Percentiles rank a stretch among this genome's conserved stretches.
Conservation (phyloP, 2,329 filamentous ascomycete species). For the Xylaria sp. region DNA sequence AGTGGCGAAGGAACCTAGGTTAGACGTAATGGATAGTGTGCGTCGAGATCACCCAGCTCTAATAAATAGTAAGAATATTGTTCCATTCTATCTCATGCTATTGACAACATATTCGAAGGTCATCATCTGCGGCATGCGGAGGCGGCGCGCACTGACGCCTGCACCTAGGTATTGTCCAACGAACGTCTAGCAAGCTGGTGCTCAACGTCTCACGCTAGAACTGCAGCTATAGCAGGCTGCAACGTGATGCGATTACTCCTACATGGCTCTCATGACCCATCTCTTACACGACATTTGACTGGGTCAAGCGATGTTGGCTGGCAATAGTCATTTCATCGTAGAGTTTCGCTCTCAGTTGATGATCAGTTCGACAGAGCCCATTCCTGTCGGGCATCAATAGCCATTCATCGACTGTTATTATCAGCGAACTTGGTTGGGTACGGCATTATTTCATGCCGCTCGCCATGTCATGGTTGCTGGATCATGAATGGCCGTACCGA, state of each 20-base stretch:
- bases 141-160: background rate
- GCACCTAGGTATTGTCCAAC: background rate
- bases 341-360: background rate
- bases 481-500: background rate
- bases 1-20: background rate
- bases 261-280: background rate
- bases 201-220: background rate
- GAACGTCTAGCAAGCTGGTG: background rate
- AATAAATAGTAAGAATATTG: slow-evolving; percentile 22
- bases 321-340: background rate
- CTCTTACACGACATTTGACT: background rate
- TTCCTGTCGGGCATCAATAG: background rate
- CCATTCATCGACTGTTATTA: background rate
- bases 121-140: background rate
- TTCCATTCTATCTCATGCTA: background rate
- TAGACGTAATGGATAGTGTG: background rate
- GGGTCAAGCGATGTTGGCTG: background rate
- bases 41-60: background rate
- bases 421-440: background rate
- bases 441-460: background rate
- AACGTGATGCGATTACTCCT: background rate
- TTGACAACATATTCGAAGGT: background rate
- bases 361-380: background rate
- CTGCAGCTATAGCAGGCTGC: background rate
- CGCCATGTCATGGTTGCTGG: background rate